These are phyloP conservation scores for Exophiala spinifera DNA, from an alignment of 2,329 filamentous ascomycete genomes.

Conservation along the genomic window DNA sequence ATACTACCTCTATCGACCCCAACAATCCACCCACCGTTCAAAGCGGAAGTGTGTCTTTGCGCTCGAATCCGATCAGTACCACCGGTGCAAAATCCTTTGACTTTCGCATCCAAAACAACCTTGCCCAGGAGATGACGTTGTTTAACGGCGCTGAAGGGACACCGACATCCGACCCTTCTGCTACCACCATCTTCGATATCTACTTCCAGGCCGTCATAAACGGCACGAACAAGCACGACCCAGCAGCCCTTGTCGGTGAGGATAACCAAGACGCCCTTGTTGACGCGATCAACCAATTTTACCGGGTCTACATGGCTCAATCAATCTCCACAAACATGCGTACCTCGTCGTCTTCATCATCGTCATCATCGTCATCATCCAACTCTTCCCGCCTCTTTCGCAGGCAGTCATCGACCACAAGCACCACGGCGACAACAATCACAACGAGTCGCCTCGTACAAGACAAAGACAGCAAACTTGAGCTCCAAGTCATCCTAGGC, in stretches of 20 bases:
- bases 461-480: slow-evolving; percentile 24
- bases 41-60: slow-evolving; percentile 11
- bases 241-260: slow-evolving; percentile 13
- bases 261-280: slow-evolving; percentile 20
- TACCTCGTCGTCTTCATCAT: slow-evolving; percentile 2
- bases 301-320: slow-evolving; percentile 29
- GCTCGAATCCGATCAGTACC: slow-evolving; percentile 22
- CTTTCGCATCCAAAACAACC: slow-evolving; percentile 29
- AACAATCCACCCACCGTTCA: slow-evolving; percentile 13
- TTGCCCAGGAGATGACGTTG: slow-evolving; percentile 23
- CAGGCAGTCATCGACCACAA: slow-evolving; percentile 9
- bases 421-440: slow-evolving; percentile 18
- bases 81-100: slow-evolving; percentile 24
- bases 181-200: slow-evolving; percentile 15
- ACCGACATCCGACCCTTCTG: slow-evolving; percentile 12
- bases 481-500: slow-evolving; percentile 27
- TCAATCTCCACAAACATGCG: slow-evolving; percentile 28
- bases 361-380: not conserved
- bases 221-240: slow-evolving; percentile 13
- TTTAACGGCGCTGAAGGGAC: slow-evolving; percentile 21
- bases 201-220: slow-evolving; percentile 29
- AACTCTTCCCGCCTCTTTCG: slow-evolving; percentile 4
- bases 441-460: slow-evolving; percentile 26
- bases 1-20: slow-evolving; percentile 23
- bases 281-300: slow-evolving; percentile 23